A percentile compares a stretch with the other conserved stretches of the same genome.
These are phyloP conservation scores for Cephaloascus fragrans DNA, from an alignment of 805 yeast species.

Conservation along the genomic window DNA sequence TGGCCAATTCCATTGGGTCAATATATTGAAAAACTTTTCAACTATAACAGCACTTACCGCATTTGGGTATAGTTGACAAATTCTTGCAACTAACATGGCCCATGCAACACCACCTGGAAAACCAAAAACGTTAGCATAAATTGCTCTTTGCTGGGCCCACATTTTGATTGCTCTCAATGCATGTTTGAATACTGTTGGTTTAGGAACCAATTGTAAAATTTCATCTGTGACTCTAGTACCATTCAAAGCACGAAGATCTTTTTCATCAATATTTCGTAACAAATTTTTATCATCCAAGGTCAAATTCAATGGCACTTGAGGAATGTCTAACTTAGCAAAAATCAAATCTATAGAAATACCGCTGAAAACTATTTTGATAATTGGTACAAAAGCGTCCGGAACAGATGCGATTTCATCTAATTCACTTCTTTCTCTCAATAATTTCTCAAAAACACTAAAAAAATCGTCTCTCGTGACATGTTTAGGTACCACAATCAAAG, in stretches of 20 bases:
- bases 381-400: constrained; percentile 97
- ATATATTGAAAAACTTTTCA: constrained; percentile 79
- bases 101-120: constrained; percentile 99
- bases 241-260: constrained; percentile 79
- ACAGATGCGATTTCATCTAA: constrained; percentile 87
- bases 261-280: constrained; percentile 81
- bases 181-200: constrained; percentile 84
- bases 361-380: constrained; percentile 77
- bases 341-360: constrained; percentile 93
- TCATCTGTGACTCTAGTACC: constrained; percentile 98
- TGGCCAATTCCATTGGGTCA: constrained; percentile 95
- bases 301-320: constrained; percentile 70
- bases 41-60: constrained; percentile 89
- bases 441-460: constrained; percentile 66
- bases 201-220: constrained; percentile 81
- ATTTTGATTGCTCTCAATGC: constrained; percentile 87
- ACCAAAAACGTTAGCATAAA: constrained; percentile 91
- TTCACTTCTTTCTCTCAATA: constrained; percentile 68
- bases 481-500: constrained; percentile 93
- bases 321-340: constrained; percentile 73
- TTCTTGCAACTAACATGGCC: constrained; percentile 99
- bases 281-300: constrained; percentile 79
- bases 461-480: constrained; percentile 89
- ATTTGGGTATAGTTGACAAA: constrained; percentile 93
- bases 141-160: constrained; percentile 95